Evolutionary conservation across 306 rosid species (phyloP).

Genomic region (Ormosia semicastrata): DNA sequence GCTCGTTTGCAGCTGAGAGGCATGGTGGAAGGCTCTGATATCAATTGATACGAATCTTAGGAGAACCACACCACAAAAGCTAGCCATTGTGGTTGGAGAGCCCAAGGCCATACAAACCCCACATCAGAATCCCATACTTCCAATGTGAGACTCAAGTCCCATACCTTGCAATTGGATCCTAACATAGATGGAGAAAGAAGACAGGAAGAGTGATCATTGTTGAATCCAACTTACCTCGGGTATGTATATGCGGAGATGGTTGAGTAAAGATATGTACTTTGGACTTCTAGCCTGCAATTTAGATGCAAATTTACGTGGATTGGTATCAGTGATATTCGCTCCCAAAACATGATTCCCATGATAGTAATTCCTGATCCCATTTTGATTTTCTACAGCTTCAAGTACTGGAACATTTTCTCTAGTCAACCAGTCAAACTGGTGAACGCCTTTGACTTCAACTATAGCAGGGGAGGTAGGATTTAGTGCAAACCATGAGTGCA

Average conservation of each 20-base stretch:
- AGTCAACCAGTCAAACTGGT: constrained; percentile 99
- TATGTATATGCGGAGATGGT: constrained; percentile 92
- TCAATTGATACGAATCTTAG: too few species aligned
- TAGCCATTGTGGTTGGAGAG: too few species aligned
- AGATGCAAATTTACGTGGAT: constrained; percentile 75
- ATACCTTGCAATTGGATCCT: too few species aligned
- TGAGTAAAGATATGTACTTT: constrained; percentile 94
- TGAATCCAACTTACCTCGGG: constrained; percentile 75
- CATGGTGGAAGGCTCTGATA: too few species aligned
- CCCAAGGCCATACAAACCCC: too few species aligned
- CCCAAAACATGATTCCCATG: constrained; percentile 82
- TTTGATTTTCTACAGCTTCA: constrained; percentile 94
- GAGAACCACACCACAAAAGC: too few species aligned
- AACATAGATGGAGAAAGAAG: not conserved
- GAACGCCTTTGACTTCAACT: constrained; percentile 93
- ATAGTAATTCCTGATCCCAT: constrained; percentile 85
- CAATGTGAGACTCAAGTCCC: too few species aligned
- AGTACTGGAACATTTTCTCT: constrained; percentile 98
- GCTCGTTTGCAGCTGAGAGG: too few species aligned
- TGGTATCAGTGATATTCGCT: constrained; percentile 71
- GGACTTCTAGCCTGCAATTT: constrained; percentile 96
- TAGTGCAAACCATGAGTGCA: constrained; percentile 99
- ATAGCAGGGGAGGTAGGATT: constrained; percentile 89
- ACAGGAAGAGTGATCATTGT: not conserved
- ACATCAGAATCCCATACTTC: too few species aligned